Conservation (phyloP, 2,329 filamentous ascomycete species). For the Fusarium protoensiforme region DNA sequence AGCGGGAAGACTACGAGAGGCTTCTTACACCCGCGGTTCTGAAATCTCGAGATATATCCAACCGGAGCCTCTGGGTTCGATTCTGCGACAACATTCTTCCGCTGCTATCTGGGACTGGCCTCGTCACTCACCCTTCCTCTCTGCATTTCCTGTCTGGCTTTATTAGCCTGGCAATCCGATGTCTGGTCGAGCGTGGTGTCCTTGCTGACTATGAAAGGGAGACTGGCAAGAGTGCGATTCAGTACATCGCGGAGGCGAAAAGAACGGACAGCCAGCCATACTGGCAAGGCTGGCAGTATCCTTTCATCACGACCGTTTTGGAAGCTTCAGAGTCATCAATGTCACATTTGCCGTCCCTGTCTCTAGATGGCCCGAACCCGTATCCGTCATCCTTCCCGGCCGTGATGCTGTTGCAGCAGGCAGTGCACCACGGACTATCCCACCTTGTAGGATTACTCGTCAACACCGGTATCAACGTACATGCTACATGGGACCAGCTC, state of each 20-base stretch:
- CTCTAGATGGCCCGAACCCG: background rate
- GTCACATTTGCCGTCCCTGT: background rate
- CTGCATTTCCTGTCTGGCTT: constrained; percentile 28
- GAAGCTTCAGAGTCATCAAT: background rate
- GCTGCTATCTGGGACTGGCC: constrained; percentile 3
- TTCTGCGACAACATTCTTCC: constrained; percentile 37
- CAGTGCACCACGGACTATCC: constrained; percentile 9
- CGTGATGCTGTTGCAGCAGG: constrained; percentile 13
- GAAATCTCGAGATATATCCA: constrained; percentile 21
- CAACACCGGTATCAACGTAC: constrained; percentile 16
- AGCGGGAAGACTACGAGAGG: constrained; percentile 9
- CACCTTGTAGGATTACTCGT: constrained; percentile 22
- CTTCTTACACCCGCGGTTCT: constrained; percentile 43
- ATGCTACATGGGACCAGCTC: constrained; percentile 8
- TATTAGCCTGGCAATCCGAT: constrained; percentile 21
- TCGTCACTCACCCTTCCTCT: constrained; percentile 4
- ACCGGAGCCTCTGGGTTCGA: constrained; percentile 40
- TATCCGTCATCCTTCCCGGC: constrained; percentile 20
- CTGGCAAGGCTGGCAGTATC: constrained; percentile 29
- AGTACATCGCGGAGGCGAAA: constrained; percentile 14
- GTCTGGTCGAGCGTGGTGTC: constrained; percentile 24
- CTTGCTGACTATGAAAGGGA: constrained; percentile 27
- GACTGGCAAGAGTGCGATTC: constrained; percentile 27
- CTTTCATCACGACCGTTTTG: constrained; percentile 18
- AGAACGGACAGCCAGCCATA: background rate